Base-by-base conservation (phyloP, 805 yeast species). In the Wickerhamiella lipophila region DNA sequence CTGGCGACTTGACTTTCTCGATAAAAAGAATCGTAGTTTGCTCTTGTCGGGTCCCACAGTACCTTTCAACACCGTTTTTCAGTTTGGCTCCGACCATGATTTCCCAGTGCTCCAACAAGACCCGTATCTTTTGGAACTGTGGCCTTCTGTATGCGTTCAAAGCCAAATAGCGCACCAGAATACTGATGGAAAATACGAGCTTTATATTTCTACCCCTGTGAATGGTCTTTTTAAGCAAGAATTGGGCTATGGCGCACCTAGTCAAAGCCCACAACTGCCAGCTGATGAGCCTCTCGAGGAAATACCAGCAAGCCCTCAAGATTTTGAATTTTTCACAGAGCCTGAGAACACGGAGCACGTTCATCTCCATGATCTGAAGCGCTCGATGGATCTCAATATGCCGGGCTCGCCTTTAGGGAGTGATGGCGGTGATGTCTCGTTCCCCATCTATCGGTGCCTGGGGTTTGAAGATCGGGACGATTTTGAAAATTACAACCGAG, bases 71-170 rank as follows among this genome's bases (percentile, higher is more conserved):
- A 34, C 68, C 2, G 56, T 68, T 3, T 66, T 58, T 49, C 66
- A 67, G 22, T 68, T 72, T 52, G 66, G 66, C 8, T 29, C 58
- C 18, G 59, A 53, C 11, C 59, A 61, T 21, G 68, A 63, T 0
- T 51, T 62, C 11, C 74, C 76, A 0, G 60, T 58, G 26, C 64
- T 70, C 4, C 49, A 64, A 6, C 39, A 44, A n/a, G 60, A 58
- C 27, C 52, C 50, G 13, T 53, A 49, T 36, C 25, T 47, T 16
- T 23, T 56, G 4, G 53, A 53, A 1, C 5, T 51, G 6, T 57
- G 58, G 58, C 61, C 61, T 6, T 51, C 53, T 0, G 47, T 55
- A 8, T 16, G 38, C 3, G 54, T 56, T 3, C 58, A 55, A 40
- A 52, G 58, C 46, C 56, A 55, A 41, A 39, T 48, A 11, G 39